Evolutionary conservation across 2,329 filamentous ascomycete species (phyloP), one percentile per base, ranked within the genome.

Genomic region (Colletotrichum lupini): DNA sequence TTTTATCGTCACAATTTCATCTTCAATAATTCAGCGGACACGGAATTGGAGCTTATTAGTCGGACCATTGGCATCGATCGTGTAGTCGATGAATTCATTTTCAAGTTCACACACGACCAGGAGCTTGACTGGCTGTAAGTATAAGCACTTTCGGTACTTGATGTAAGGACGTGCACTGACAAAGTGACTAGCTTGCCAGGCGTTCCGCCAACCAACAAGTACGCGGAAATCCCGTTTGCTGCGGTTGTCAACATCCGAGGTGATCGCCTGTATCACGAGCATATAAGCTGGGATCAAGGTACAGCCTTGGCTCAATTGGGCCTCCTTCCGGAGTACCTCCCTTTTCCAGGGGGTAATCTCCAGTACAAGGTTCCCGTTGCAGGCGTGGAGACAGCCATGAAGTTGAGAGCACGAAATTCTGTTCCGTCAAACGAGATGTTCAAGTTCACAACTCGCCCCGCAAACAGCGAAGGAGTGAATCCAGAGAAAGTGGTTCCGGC

Each of bases 1-100:
- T 95, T 95, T 78, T 95, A 95, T 80, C 86, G 87, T 0, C 79
- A 94, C 74, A 90, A 94, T 78, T 95, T 96, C 82, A 92, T 95
- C 76, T 93, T 92, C 78, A 90, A 86, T 71, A 95, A 95, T 74
- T 90, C 93, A 0, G 85, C 85, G 0, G 92, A 94, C 76, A 91
- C 92, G 0, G 83, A 85, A 3, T 83, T 95, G 1, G 91, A 94
- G 77, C 88, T 95, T 0, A 86, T 94, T 32, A 93, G 91, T 73
- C 88, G 93, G 0, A 95, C 92, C 0, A 84, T 95, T 0, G 93
- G 93, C 0, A 87, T 92, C 1, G 93, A 95, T 77, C 87, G 93
- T 0, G 87, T 95, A 0, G 87, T 94, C 1, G 92, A 94, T 75
- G 92, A 94, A 78, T 93, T 94, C 75, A 85, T 93, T 19, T 90